phyloP scores from a whole-genome alignment of 2,329 filamentous ascomycete genomes.

The Trichoderma semiorbis region DNA sequence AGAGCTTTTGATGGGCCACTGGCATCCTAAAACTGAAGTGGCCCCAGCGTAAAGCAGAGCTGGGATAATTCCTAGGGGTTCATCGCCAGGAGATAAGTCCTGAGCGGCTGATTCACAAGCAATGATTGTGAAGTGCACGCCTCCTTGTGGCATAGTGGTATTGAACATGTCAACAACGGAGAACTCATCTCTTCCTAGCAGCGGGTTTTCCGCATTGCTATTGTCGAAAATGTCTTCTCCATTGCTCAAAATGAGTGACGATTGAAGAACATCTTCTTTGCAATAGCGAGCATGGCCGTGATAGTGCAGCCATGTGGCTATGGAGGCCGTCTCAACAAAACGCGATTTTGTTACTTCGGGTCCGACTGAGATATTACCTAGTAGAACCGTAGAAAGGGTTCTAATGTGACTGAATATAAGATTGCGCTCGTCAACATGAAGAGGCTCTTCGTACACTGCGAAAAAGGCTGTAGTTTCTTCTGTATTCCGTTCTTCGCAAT shows the following conservation, averaged over 20 bases:
- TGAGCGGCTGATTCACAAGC: not conserved
- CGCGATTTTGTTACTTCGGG: not conserved
- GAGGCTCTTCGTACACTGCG: not conserved
- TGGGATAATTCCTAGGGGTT: not conserved
- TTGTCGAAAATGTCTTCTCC: not conserved
- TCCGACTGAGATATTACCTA: not conserved
- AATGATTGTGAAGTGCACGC: not conserved
- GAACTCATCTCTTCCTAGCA: not conserved
- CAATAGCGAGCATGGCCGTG: not conserved
- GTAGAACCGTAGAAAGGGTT: not conserved
- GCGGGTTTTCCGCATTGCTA: not conserved
- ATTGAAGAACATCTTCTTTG: not conserved
- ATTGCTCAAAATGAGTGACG: not conserved
- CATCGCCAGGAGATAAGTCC: not conserved
- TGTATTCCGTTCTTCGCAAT: not conserved
- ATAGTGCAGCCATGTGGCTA: not conserved
- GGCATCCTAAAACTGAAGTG: not conserved
- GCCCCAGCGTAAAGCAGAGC: not conserved
- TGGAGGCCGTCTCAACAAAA: not conserved
- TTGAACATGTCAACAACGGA: not conserved
- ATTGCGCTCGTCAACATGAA: not conserved
- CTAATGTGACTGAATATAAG: not conserved
- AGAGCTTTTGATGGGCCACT: not conserved
- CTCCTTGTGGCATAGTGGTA: not conserved
- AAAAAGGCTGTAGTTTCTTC: not conserved